Base-by-base conservation (phyloP, 148 eudicot genomes). In the Rhododendron griersonianum region DNA sequence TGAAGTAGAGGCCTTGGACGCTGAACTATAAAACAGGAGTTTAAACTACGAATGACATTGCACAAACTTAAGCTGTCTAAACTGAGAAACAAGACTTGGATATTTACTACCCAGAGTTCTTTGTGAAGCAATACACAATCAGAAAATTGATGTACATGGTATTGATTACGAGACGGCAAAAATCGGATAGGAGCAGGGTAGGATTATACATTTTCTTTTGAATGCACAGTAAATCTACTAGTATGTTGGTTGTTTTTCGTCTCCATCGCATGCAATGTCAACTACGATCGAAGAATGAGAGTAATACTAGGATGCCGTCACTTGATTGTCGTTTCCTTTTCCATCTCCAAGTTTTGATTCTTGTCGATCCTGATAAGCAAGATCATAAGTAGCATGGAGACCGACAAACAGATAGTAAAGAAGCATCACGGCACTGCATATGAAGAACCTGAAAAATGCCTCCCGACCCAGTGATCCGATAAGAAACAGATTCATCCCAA, bases 341-440 rank as follows among this genome's bases (percentile, higher is more conserved):
- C 83, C 94, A 7, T 86, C 91, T 82, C 87, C 96, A 63, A 87
- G 8, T 71, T 77, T 87, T 16, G 79, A 51, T 48, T 90, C 91
- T 44, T 50, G 33, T 39, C 71, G 63, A 33, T 74, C 82, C 53
- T 84, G 84, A 89, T 94, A 98, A 86, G 98, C 98, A 86, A 97
- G 86, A 85, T 97, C 99, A 76, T 95, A 97, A 23, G 99, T 97
- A 0, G 99, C 95, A 82, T 97, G 99, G 9, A 97, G 94, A 23
- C 98, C 99, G 25, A 92, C 98, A 28, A 97, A 89, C 28, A 95
- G 85, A 88, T 97, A 97, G 92, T 97, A 97, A 39, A 97, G 79
- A 77, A 95, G 69, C 99, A 97, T 97, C 9, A 95, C 91, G 0
- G 91, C 99, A 47, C 92, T 94, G 80, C 99, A 97, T 63, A 91